phyloP scores from a whole-genome alignment of 345 rosid genomes.

The Raphanus sativus region DNA sequence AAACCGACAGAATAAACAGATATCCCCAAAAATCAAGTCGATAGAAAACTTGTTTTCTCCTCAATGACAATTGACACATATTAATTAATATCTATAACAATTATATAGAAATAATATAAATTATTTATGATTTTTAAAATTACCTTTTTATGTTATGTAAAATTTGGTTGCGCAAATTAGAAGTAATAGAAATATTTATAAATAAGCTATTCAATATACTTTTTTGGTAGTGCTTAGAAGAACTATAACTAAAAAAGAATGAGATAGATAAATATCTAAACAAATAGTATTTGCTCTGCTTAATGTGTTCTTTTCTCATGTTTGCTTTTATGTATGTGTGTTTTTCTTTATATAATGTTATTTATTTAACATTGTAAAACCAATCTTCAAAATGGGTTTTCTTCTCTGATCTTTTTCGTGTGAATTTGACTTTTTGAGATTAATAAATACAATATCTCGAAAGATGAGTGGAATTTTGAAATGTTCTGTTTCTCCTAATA shows the following conservation, averaged over 20 bases:
- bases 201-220: background rate
- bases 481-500: conserved; percentile 12
- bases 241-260: too few species aligned
- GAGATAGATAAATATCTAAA: too few species aligned
- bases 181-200: background rate
- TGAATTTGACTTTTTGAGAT: conserved; percentile 19
- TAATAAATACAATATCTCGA: conserved; percentile 1
- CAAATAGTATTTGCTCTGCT: background rate
- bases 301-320: background rate
- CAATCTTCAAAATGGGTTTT: conserved; percentile 3
- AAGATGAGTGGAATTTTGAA: conserved; percentile 19
- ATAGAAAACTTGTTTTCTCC: too few species aligned
- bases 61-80: too few species aligned
- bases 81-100: too few species aligned
- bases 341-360: background rate
- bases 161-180: background rate
- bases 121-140: too few species aligned
- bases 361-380: background rate
- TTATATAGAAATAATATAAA: too few species aligned
- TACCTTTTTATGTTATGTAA: background rate
- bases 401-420: background rate
- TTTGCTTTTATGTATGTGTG: background rate
- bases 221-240: background rate
- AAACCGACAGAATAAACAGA: too few species aligned
- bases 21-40: too few species aligned